Base-by-base conservation (phyloP, 441 rosid species). In the Eruca vesicaria region DNA sequence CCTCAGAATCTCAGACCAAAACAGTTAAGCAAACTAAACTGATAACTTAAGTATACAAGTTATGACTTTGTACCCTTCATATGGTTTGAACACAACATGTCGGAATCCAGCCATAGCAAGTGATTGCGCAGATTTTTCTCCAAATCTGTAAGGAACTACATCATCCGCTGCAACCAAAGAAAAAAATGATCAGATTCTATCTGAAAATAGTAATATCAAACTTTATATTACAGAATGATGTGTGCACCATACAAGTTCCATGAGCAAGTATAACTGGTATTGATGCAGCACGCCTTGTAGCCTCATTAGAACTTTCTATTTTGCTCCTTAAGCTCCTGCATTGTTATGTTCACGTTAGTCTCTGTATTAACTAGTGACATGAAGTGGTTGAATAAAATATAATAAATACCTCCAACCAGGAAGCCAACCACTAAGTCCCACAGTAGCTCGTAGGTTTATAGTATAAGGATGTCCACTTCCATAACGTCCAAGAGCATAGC, bases 371-470 rank as follows among this genome's bases (percentile, higher is more conserved):
- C 71, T 43, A 79, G 65, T 70, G 20, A 73, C 71, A 75, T 63
- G 55, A 66, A 65, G 20, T 26, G 10, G 50, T 52, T 52, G 5
- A 18, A 26, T 7, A 32, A 15, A 31, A 43, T 38, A 18, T 8
- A 0, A 62, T 11, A 32, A 2, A 7, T 68, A 72, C 90, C 87
- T 85, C 82, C 87, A 78, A 72, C 87, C 80, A 33, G 90, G 88
- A 77, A 87, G 88, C 87, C 90, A 87, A 67, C 90, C 87, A 68
- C 90, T 85, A 20, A 87, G 79, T 53, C 86, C 84, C 5, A 83
- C 77, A 65, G 82, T 66, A 41, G 83, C 87, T 71, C 86, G 74
- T 45, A 85, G 75, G 78, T 83, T 85, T 57, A 85, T 75, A 7
- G 87, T 77, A 56, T 85, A 87, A 5, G 75, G 79, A 59, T 76